Evolutionary conservation across 768 basidiomycete genomes (phyloP), one percentile per base, ranked within the genome.

Genomic region (Gloeopeniophorella convolvens): DNA sequence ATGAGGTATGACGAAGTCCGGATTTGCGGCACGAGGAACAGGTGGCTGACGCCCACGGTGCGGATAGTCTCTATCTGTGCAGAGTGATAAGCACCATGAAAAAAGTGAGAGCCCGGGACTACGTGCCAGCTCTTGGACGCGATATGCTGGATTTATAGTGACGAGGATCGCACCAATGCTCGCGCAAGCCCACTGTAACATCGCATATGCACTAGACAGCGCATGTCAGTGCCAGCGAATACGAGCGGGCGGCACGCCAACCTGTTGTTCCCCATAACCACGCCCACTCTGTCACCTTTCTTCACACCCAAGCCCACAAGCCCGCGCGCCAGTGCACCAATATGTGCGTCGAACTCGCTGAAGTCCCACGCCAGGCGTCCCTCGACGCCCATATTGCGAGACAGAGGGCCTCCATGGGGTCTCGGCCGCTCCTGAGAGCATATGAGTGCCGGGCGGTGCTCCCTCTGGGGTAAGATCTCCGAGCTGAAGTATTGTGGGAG

Each of bases 231-330:
- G 28, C 20, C 20, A 27, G 18, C 28, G 2, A 16, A 13, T 3
- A 27, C n/a, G 13, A 30, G n/a, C n/a, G n/a, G n/a, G n/a, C n/a
- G n/a, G n/a, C 15, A 21, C 36, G 10, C 69, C 30, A 56, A 86
- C 89, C 89, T 91, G 51, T 78, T 85, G 54, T 90, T 92, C 4
- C 88, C 89, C 87, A 91, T 88, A 32, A 90, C 66, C 6, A 89
- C 84, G 1, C 76, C 89, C 18, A 91, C 80, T 7, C 89, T 72
- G 56, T 89, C 86, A 0, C 89, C 89, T 61, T 77, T 83, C 62
- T 70, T 67, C 4, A 92, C 80, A 13, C 87, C 87, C 68, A 90
- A 67, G 1, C 65, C 66, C 12, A 89, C 51, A 16, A 92, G 69
- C 0, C 89, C 89, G 41, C 85, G 70, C 1, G 89, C 80, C 5